A percentile compares a stretch with the other conserved stretches of the same genome.
Evolutionary conservation across 768 basidiomycete species (phyloP).

Genomic region (Lentinula sp.): DNA sequence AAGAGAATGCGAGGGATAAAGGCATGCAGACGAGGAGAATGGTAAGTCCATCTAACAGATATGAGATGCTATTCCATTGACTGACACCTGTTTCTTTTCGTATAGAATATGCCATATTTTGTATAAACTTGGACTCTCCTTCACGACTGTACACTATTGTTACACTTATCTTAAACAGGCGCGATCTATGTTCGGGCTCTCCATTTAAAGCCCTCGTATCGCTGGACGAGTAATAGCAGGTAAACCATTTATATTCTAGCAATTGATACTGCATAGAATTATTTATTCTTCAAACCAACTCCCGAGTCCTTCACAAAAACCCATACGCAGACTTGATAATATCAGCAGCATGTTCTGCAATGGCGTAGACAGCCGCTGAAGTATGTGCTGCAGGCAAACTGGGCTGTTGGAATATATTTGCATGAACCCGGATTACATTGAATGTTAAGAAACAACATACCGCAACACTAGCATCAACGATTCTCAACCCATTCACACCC

Average conservation of each 20-base stretch:
- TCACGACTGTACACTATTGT: neutral
- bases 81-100: no score
- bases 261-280: no score
- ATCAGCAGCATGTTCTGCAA: constrained; percentile 8
- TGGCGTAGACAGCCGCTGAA: constrained; percentile 5
- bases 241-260: no score
- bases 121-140: neutral
- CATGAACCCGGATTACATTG: neutral
- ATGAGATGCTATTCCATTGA: no score
- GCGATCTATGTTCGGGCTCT: no score
- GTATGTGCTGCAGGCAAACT: constrained; percentile 9
- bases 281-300: no score
- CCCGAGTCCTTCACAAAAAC: neutral
- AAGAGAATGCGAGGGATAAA: constrained; percentile 83
- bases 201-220: no score
- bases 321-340: constrained; percentile 10
- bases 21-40: constrained; percentile 68
- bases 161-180: no score
- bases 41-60: constrained; percentile 30
- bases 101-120: constrained; percentile 6
- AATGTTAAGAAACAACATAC: neutral
- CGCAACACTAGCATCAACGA: constrained; percentile 22
- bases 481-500: constrained; percentile 16
- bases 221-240: no score
- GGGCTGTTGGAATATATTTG: neutral